Base-by-base conservation (phyloP, 306 rosid genomes). In the Pyrus betulifolia region DNA sequence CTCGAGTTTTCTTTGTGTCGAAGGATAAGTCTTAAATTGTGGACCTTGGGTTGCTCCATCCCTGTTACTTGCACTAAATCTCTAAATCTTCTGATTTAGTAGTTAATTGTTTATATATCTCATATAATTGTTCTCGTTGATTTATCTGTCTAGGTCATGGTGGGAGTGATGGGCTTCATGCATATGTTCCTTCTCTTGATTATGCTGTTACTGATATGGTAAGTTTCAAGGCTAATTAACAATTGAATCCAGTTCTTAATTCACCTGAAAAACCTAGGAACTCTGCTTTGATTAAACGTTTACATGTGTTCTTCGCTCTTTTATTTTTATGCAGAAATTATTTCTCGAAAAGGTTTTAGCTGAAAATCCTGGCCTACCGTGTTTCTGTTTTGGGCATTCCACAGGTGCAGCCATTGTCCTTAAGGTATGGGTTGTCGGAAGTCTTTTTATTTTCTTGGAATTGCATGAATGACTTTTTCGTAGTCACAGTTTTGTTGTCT, bases 161-260 rank as follows among this genome's bases (percentile, higher is more conserved):
- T 75, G 99, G 97, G 65, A 95, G 91, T 74, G 99, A 95, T 77
- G 99, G 97, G 22, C 79, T 95, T 77, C 99, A 92, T 87, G 97
- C 80, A 30, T 95, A 88, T 82, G 99, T 95, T 74, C 90, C 86
- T 82, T 95, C 97, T 81, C 91, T 95, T 14, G 97, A 95, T 72
- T 89, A 92, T 74, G 97, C 93, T 57, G 97, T 95, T 76, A 70
- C 81, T 21, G 99, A 95, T 78, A 33, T 85, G 96, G 99, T 95
- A 90, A 65, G 92, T 84, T 51, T 23, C 70, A 27, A 60, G 15
- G 35, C 19, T 42, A 71, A 57, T 42, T 27, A 66, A 46, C 68
- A 7, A 57, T 28, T 17, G 6, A 70, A 49, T 51, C n/a, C 61
- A 42, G 8, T 38, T 42, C 54, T 42, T 42, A 22, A 67, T 49